Evolutionary conservation across 768 basidiomycete genomes (phyloP), one percentile per base, ranked within the genome.

Genomic region (Suillus subaureus): DNA sequence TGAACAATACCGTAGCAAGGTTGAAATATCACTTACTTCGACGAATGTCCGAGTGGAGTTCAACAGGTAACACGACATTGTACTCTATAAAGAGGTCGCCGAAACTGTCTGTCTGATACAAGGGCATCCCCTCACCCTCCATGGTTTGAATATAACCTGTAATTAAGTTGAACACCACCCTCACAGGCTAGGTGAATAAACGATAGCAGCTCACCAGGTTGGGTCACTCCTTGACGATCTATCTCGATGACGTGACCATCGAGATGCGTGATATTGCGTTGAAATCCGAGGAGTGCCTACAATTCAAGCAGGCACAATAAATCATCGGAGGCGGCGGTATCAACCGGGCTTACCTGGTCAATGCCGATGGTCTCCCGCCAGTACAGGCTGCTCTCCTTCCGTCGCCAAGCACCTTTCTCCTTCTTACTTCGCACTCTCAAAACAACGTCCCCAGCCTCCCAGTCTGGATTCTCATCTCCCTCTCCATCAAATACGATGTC

Each of bases 401-500:
- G 83, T 68, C 88, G 83, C 88, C 91, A 99, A 4, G 89, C 87
- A 57, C 94, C 95, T 69, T 85, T 86, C 66, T 89, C 85, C 70
- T 89, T 88, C 77, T 85, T 85, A 72, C 90, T 96, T 69, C 91
- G 82, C 18, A 99, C 89, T 61, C 95, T 82, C 56, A 99, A 82
- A 43, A 99, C 83, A 58, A 99, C 87, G 78, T 99, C 96, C 9
- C 97, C 97, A 7, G 97, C 82, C 72, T 97, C 96, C 92, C 92
- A 97, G 70, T 99, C 97, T 4, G 94, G 94, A 64, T 84, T 92
- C 79, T 99, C 96, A 74, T 99, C 97, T 54, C 93, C 92, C 75
- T 98, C 96, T n/a, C 94, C 95, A 70, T 97, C 94, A 66, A 96
- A 98, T 1, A 96, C 84, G 43, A 96, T 86, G 75, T 99, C 94